These are phyloP conservation scores for Ganoderma lingzhi DNA, from an alignment of 1,284 basidiomycete species.

Conservation along the genomic window DNA sequence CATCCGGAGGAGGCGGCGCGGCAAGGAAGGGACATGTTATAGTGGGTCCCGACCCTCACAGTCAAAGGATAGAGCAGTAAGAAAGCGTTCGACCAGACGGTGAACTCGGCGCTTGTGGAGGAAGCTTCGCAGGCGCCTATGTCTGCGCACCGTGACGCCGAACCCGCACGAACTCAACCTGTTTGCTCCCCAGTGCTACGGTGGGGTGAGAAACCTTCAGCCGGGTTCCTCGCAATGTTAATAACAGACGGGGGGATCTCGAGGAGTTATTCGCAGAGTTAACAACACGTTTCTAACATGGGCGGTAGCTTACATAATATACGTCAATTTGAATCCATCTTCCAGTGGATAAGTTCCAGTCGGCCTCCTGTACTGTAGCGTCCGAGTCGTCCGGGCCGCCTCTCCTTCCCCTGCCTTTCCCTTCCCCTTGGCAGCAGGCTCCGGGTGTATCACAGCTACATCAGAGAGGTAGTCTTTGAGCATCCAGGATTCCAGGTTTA, in stretches of 20 bases:
- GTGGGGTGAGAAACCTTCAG: not conserved
- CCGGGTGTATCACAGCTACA: not conserved
- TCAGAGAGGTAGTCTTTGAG: constrained; percentile 10
- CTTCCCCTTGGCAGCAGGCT: not conserved
- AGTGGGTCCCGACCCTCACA: not conserved
- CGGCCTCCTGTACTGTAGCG: not conserved
- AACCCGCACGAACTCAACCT: too few relatives aligned
- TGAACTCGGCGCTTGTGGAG: too few relatives aligned
- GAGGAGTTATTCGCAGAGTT: constrained; percentile 5
- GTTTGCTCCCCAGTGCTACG: too few relatives aligned
- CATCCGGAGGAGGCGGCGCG: too few relatives aligned
- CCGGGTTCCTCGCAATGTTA: constrained; percentile 1
- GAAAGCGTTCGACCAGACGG: too few relatives aligned
- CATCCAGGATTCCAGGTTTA: not conserved
- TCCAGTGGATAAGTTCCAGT: too few relatives aligned
- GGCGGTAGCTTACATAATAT: constrained; percentile 1
- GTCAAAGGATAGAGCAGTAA: too few relatives aligned
- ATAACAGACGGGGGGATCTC: not conserved
- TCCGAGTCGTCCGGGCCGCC: not conserved
- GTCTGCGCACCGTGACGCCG: too few relatives aligned
- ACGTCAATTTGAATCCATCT: constrained; percentile 4
- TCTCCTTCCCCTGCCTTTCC: not conserved
- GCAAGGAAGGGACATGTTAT: not conserved
- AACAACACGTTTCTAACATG: constrained; percentile 7
- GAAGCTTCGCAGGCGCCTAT: too few relatives aligned